These are phyloP conservation scores for Mimosa bimucronata DNA, from an alignment of 306 rosid genomes.

Conservation along the genomic window DNA sequence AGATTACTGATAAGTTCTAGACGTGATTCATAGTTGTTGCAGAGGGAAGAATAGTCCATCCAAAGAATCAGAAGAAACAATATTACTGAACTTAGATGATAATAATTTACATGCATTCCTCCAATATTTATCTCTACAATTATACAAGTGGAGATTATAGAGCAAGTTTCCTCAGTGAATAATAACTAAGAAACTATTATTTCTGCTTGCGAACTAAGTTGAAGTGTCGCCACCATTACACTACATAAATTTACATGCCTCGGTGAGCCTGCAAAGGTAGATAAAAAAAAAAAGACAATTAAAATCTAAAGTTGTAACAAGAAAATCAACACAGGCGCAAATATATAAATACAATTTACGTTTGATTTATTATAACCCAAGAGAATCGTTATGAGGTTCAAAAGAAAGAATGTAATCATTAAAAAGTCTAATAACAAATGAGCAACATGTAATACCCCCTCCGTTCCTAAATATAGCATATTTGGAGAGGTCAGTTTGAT, in stretches of 20 bases:
- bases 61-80: slow-evolving; percentile 1
- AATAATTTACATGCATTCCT: slow-evolving; percentile 23
- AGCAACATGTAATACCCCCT: too few species aligned
- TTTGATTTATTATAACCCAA: not conserved
- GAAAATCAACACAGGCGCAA: too few species aligned
- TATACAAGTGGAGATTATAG: not conserved
- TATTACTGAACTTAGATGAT: not conserved
- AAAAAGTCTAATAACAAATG: too few species aligned
- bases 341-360: not conserved
- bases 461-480: too few species aligned
- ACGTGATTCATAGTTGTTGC: not conserved
- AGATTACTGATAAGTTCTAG: not conserved
- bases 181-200: slow-evolving; percentile 14
- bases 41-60: not conserved
- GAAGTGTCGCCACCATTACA: not conserved
- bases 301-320: not conserved
- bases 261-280: slow-evolving; percentile 12
- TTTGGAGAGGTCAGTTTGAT: too few species aligned
- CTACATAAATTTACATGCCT: slow-evolving; percentile 23
- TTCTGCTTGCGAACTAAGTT: slow-evolving; percentile 10
- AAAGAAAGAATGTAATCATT: too few species aligned
- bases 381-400: too few species aligned
- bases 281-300: not conserved
- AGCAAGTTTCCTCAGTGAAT: not conserved
- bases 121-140: slow-evolving; percentile 9